These are phyloP conservation scores for Kodamaea hsintzibuensis DNA, from an alignment of 805 yeast species.

Conservation along the genomic window DNA sequence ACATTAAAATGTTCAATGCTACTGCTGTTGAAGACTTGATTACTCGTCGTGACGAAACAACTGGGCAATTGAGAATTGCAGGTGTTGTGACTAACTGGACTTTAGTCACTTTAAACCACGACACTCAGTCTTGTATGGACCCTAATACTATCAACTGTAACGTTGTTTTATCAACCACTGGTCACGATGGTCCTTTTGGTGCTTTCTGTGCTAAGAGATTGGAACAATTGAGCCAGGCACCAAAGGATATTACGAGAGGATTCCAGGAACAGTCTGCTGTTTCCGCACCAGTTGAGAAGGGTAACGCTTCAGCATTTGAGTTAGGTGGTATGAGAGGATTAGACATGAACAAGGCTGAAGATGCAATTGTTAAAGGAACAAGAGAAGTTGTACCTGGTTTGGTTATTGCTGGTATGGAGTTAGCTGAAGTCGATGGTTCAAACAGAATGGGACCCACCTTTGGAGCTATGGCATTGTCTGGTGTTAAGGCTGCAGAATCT, in stretches of 20 bases:
- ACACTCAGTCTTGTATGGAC: constrained; percentile 78
- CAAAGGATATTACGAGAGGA: constrained; percentile 42
- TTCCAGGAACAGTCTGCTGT: constrained; percentile 13
- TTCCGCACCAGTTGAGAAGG: constrained; percentile 15
- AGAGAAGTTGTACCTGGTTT: constrained; percentile 66
- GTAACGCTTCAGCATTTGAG: constrained; percentile 20
- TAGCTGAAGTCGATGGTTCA: constrained; percentile 73
- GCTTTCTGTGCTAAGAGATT: constrained; percentile 74
- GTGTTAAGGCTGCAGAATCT: constrained; percentile 74
- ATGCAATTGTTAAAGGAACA: constrained; percentile 68
- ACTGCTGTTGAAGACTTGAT: constrained; percentile 80
- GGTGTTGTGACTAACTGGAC: constrained; percentile 89
- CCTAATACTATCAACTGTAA: constrained; percentile 71
- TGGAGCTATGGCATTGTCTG: constrained; percentile 78
- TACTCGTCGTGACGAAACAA: constrained; percentile 58
- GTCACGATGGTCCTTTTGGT: constrained; percentile 84
- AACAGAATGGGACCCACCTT: constrained; percentile 86
- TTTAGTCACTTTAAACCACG: constrained; percentile 71
- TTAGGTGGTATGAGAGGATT: constrained; percentile 75
- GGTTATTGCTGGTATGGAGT: constrained; percentile 76
- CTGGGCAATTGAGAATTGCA: constrained; percentile 64
- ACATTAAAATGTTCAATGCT: constrained; percentile 75
- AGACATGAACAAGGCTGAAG: constrained; percentile 79
- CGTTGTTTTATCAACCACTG: constrained; percentile 71
- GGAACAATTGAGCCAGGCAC: constrained; percentile 39